A percentile compares a stretch with the other conserved stretches of the same genome.
These are phyloP conservation scores for Nakaseomyces uthaithaninus DNA, from an alignment of 1,139 yeast species.

Conservation along the genomic window DNA sequence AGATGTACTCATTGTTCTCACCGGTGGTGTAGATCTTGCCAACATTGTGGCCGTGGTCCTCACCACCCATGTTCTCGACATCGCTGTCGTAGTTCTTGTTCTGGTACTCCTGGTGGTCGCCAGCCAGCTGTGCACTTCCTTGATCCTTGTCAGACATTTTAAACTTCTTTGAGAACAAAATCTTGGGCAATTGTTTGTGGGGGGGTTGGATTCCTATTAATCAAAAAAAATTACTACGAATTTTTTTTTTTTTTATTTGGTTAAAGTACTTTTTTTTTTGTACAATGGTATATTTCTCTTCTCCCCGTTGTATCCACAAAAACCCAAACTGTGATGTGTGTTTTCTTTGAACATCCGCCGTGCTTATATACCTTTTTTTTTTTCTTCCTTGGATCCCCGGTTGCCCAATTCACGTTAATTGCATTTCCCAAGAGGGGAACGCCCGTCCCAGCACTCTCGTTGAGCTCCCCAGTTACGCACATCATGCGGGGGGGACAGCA, in stretches of 20 bases:
- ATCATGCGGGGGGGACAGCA: too few relatives aligned
- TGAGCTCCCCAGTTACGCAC: too few relatives aligned
- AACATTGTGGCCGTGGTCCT: conserved; percentile 6
- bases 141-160: conserved; percentile 16
- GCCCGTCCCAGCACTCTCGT: too few relatives aligned
- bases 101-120: conserved; percentile 7
- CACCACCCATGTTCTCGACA: conserved; percentile 7
- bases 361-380: too few relatives aligned
- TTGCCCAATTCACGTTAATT: too few relatives aligned
- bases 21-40: conserved; percentile 34
- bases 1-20: conserved; percentile 48
- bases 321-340: too few relatives aligned
- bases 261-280: not conserved
- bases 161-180: not conserved
- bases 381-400: too few relatives aligned
- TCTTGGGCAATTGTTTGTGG: not conserved
- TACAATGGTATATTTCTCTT: too few relatives aligned
- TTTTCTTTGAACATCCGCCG: too few relatives aligned
- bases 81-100: conserved; percentile 10
- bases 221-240: not conserved
- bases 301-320: too few relatives aligned
- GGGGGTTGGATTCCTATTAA: not conserved
- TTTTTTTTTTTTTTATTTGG: conserved; percentile 7
- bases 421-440: too few relatives aligned
- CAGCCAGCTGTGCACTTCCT: conserved; percentile 9